These are phyloP conservation scores for Elsinoe necatrix DNA, from an alignment of 2,329 filamentous ascomycete species.

Conservation along the genomic window DNA sequence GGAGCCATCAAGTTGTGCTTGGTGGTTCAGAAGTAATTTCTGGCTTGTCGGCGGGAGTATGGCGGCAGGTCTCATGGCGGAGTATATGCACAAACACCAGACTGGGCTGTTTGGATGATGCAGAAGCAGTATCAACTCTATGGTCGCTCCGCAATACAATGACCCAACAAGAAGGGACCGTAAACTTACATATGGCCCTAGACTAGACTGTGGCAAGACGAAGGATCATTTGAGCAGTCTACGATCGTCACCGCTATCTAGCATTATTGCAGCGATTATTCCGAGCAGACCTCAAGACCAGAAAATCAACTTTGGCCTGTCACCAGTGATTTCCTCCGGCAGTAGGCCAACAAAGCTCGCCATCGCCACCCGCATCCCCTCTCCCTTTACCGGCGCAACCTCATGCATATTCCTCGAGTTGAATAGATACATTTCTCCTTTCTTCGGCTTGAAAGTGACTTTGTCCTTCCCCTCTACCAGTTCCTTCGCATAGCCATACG, in stretches of 20 bases:
- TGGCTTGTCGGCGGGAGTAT: conserved; percentile 14
- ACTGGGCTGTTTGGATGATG: background rate
- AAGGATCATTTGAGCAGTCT: no score
- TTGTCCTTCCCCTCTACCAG: background rate
- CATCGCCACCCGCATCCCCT: background rate
- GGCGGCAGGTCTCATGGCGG: background rate
- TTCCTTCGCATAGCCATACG: background rate
- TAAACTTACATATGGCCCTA: no score
- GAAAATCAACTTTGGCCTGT: background rate
- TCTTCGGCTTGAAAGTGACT: background rate
- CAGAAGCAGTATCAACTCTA: background rate
- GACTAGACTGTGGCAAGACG: no score
- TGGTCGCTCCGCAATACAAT: no score
- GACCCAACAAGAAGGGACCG: no score
- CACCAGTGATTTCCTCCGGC: background rate
- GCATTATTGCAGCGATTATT: no score
- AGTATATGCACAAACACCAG: background rate
- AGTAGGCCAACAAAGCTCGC: background rate
- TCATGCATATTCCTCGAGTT: conserved; percentile 10
- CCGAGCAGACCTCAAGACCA: background rate
- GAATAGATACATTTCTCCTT: background rate
- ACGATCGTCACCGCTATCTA: no score
- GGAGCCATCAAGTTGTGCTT: conserved; percentile 7
- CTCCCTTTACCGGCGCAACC: background rate
- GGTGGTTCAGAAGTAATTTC: conserved; percentile 13